Conservation (phyloP, 108 stramenopile species). For the Cyclotella sp. region DNA sequence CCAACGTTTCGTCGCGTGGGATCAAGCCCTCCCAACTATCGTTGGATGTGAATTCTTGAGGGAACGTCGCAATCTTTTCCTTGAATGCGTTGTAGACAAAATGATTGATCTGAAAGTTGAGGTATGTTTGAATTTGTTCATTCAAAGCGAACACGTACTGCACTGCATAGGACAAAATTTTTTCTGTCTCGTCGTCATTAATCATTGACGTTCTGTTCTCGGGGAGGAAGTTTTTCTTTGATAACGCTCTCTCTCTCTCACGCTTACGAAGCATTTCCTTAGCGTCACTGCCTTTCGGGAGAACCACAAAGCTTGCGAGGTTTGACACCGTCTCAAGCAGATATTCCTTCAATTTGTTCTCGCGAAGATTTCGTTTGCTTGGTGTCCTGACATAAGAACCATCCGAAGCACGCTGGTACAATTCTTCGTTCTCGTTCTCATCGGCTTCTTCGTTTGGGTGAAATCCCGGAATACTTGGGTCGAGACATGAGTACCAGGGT, state of each 20-base stretch:
- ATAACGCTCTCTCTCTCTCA: conserved; percentile 30
- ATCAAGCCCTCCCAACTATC: conserved; percentile 60
- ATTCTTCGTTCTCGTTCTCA: conserved; percentile 15
- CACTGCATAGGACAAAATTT: conserved; percentile 60
- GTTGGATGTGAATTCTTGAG: conserved; percentile 30
- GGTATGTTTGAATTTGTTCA: conserved; percentile 54
- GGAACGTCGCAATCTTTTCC: conserved; percentile 36
- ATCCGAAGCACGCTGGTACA: background rate
- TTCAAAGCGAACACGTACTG: conserved; percentile 66
- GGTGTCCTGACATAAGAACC: conserved; percentile 19
- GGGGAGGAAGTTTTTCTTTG: conserved; percentile 62
- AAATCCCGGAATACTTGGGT: conserved; percentile 68
- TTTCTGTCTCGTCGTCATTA: conserved; percentile 62
- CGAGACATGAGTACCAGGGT: conserved; percentile 66
- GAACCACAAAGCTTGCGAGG: background rate
- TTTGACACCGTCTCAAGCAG: background rate
- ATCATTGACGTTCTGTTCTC: conserved; percentile 73
- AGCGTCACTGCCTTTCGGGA: conserved; percentile 11
- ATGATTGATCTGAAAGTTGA: conserved; percentile 69
- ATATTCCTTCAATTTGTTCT: conserved; percentile 13
- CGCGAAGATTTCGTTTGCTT: conserved; percentile 14
- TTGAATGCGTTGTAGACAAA: conserved; percentile 73
- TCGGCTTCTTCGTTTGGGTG: conserved; percentile 32
- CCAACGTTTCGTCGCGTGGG: conserved; percentile 40
- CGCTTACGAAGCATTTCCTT: conserved; percentile 55